Percentiles rank a stretch among this genome's conserved stretches.
Evolutionary conservation across 1,139 yeast species (phyloP).

Genomic region (Yamadazyma diddensiae): DNA sequence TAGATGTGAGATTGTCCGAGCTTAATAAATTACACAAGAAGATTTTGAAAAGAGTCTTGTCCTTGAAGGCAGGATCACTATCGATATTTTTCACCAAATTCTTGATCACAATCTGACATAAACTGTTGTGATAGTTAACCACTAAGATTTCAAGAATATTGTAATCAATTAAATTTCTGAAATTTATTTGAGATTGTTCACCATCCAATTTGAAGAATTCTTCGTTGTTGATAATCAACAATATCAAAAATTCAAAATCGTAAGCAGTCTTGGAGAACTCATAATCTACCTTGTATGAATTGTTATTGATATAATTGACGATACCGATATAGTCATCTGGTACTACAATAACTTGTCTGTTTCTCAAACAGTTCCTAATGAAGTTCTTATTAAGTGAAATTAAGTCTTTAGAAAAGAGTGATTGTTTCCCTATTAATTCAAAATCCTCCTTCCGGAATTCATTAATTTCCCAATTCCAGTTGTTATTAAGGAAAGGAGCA

Average conservation of each 20-base stretch:
- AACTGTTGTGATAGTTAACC: constrained; percentile 37
- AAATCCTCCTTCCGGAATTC: constrained; percentile 38
- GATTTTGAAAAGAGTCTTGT: constrained; percentile 54
- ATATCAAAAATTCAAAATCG: constrained; percentile 60
- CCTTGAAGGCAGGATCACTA: constrained; percentile 45
- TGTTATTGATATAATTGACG: constrained; percentile 10
- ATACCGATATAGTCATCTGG: constrained; percentile 11
- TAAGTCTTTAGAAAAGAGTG: constrained; percentile 47
- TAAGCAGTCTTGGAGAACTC: constrained; percentile 33
- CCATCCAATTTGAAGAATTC: constrained; percentile 47
- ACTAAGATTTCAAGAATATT: constrained; percentile 57
- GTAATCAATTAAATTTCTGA: constrained; percentile 58
- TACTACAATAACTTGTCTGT: constrained; percentile 7
- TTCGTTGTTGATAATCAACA: constrained; percentile 57
- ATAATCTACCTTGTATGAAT: constrained; percentile 15
- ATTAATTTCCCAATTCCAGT: constrained; percentile 66
- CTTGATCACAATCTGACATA: constrained; percentile 37
- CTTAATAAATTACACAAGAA: constrained; percentile 59
- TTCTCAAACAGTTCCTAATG: constrained; percentile 34
- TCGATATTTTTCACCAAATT: constrained; percentile 40
- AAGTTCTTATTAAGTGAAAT: constrained; percentile 54
- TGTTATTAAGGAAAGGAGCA: constrained; percentile 52
- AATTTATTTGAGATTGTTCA: constrained; percentile 37
- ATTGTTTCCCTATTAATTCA: constrained; percentile 42
- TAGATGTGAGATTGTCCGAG: constrained; percentile 35